Percentiles rank a stretch among this genome's conserved stretches.
phyloP scores from a whole-genome alignment of 306 rosid genomes.

The Begonia peltatifolia region DNA sequence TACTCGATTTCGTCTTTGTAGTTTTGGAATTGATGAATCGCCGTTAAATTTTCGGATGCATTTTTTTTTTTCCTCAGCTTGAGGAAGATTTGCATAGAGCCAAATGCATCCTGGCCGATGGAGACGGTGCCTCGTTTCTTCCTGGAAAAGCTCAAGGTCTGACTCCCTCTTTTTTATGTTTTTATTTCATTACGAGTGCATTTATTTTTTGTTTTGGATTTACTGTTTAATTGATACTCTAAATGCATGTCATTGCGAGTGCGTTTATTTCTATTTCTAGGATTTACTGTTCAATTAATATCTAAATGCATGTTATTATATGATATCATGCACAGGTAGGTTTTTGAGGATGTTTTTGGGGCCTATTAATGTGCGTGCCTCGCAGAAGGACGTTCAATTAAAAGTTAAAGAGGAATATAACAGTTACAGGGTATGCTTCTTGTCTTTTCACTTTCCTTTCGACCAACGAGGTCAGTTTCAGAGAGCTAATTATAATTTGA shows the following conservation, averaged over 20 bases:
- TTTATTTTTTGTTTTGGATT: not conserved
- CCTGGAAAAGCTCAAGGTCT: constrained; percentile 72
- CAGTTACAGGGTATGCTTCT: constrained; percentile 50
- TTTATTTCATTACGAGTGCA: not conserved
- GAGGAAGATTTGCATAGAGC: constrained; percentile 87
- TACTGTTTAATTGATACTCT: not conserved
- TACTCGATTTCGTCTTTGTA: constrained; percentile 1
- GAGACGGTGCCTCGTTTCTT: constrained; percentile 73
- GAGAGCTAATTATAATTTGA: no score
- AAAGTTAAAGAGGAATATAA: constrained; percentile 98
- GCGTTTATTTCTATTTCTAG: no score
- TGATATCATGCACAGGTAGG: constrained; percentile 26
- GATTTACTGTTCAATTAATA: not conserved
- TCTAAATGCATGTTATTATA: constrained; percentile 1
- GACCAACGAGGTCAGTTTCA: no score
- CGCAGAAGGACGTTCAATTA: constrained; percentile 70
- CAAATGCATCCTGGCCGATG: constrained; percentile 56
- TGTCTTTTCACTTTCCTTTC: no score
- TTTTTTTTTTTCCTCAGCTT: constrained; percentile 25
- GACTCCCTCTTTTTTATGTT: constrained; percentile 2
- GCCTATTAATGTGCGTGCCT: constrained; percentile 85
- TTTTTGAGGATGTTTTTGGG: constrained; percentile 92
- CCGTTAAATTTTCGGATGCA: not conserved
- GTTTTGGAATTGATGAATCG: not conserved
- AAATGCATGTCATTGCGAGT: constrained; percentile 1